Evolutionary conservation across 495 filamentous ascomycete genomes (phyloP), one percentile per base, ranked within the genome.

Genomic region (Neurospora sublineolata): DNA sequence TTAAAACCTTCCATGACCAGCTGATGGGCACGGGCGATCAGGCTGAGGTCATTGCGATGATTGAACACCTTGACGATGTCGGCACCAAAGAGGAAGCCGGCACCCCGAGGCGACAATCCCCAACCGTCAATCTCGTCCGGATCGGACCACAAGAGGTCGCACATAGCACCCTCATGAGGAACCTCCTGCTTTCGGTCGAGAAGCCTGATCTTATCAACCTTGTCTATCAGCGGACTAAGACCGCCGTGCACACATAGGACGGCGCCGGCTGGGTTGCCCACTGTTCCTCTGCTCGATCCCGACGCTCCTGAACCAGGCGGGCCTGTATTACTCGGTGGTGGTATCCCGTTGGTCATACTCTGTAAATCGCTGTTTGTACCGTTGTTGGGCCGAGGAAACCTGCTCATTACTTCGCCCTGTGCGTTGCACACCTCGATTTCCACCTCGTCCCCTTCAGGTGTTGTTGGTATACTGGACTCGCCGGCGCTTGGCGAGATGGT

Each of bases 1-100:
- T 98, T 98, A 81, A 97, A 98, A 10, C 95, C 95, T 80, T 99
- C 95, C 95, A 98, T 99, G 40, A 99, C 95, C 33, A 99, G 88
- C 81, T 99, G 95, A 78, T 99, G 95, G 20, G 95, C 95, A 70
- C 95, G 89, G 68, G 95, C 95, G 68, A 99, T 94, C 46, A 99
- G 85, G 4, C 89, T 92, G 10, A 99, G 86, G 78, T 97, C 93
- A 79, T 99, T 99, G 20, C 87, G 85, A 79, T 97, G 90, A 79
- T 98, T 99, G 84, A 99, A 99, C 71, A 88, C 86, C 77, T 94
- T 97, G 72, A 98, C 95, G 72, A 98, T 97, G 79, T 99, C 94
- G 18, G 91, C 91, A 71, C 95, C 95, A 74, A 99, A 99, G 36
- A 99, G 86, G 84, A 97, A 99, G 16, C 95, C 95, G 0, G 95